A percentile compares a stretch with the other conserved stretches of the same genome.
Conservation (phyloP, 2,329 filamentous ascomycete genomes). For the Lecanicillium sp. region DNA sequence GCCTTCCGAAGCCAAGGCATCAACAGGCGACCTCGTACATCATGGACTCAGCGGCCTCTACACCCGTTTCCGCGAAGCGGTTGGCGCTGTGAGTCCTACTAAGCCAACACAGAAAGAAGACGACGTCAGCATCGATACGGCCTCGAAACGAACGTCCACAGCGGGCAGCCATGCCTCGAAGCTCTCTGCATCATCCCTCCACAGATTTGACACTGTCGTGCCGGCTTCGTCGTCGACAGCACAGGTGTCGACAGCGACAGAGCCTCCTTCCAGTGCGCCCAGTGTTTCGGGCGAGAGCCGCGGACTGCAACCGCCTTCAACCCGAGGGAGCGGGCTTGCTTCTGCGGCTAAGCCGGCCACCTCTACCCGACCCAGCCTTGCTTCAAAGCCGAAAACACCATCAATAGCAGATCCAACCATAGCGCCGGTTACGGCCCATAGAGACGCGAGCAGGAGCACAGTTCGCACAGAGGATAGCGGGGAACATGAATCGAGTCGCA, state of each 20-base stretch:
- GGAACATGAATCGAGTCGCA: conserved; percentile 26
- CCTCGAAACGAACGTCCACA: conserved; percentile 33
- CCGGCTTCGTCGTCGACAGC: conserved; percentile 7
- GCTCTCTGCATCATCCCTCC: conserved; percentile 29
- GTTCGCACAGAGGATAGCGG: conserved; percentile 34
- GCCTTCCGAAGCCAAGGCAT: conserved; percentile 57
- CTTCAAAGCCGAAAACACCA: conserved; percentile 34
- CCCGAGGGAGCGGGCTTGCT: conserved; percentile 38
- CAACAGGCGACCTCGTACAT: conserved; percentile 67
- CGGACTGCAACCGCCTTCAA: conserved; percentile 23
- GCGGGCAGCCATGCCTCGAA: conserved; percentile 32
- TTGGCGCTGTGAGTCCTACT: conserved; percentile 54
- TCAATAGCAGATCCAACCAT: conserved; percentile 35
- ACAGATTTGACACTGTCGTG: conserved; percentile 30
- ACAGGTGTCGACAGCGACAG: not conserved
- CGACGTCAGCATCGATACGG: conserved; percentile 34
- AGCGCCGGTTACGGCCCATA: conserved; percentile 41
- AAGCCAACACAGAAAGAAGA: conserved; percentile 30
- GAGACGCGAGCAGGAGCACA: conserved; percentile 35
- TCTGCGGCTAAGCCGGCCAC: conserved; percentile 33
- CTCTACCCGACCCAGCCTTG: conserved; percentile 29
- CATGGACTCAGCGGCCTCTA: conserved; percentile 86
- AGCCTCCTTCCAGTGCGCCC: conserved; percentile 3
- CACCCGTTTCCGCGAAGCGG: conserved; percentile 72
- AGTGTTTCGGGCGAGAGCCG: conserved; percentile 7